Evolutionary conservation across 371 early-diverging fungal genomes (phyloP).

Genomic region (Zancudomyces culisetae): DNA sequence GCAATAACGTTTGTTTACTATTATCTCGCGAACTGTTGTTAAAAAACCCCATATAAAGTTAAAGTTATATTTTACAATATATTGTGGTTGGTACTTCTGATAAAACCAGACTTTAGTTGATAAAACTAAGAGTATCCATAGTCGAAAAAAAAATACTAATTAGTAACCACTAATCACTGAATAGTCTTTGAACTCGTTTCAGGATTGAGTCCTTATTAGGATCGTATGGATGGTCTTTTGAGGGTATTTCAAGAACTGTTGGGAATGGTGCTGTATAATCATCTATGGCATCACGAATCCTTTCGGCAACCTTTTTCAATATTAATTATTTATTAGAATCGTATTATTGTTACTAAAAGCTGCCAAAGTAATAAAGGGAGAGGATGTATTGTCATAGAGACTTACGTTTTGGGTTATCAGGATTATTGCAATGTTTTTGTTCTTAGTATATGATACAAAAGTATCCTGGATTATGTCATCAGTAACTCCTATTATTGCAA

Average conservation of each 20-base stretch:
- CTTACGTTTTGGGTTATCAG: constrained; percentile 84
- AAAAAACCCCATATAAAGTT: too few species aligned
- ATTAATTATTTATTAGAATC: too few species aligned
- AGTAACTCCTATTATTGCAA: constrained; percentile 78
- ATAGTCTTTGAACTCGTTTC: constrained; percentile 81
- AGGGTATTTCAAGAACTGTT: constrained; percentile 92
- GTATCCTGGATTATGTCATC: constrained; percentile 70
- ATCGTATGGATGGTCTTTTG: constrained; percentile 94
- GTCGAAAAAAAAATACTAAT: too few species aligned
- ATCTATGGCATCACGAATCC: constrained; percentile 76
- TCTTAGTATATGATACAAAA: constrained; percentile 66
- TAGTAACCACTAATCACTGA: constrained; percentile 65
- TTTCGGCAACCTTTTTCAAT: constrained; percentile 92
- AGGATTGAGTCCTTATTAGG: constrained; percentile 86
- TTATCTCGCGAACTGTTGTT: too few species aligned
- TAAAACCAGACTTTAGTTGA: too few species aligned
- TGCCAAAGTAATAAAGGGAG: too few species aligned
- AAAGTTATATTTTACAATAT: too few species aligned
- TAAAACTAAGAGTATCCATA: too few species aligned
- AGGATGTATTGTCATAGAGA: too few species aligned
- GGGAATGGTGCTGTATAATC: constrained; percentile 85
- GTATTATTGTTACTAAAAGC: too few species aligned
- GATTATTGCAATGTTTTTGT: constrained; percentile 94
- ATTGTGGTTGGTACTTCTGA: too few species aligned
- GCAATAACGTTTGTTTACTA: too few species aligned